A percentile compares a stretch with the other conserved stretches of the same genome.
Evolutionary conservation across 148 eudicot species (phyloP).

Genomic region (Suaeda aralocaspica): DNA sequence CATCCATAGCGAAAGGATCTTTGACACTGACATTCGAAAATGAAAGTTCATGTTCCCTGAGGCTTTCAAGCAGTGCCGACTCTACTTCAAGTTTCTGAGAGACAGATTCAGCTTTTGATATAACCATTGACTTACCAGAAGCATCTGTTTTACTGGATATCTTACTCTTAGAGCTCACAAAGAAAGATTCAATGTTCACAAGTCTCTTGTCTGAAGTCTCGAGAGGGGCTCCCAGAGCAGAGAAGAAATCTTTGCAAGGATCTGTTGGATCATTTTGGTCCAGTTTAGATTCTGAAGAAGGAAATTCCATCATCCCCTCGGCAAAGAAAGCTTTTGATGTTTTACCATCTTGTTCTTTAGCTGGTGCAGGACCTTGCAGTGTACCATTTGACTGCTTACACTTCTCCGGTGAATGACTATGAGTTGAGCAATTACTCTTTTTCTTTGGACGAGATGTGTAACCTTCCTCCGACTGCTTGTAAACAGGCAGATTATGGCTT

Average conservation of each 20-base stretch:
- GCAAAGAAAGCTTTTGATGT: slow-evolving; percentile 18
- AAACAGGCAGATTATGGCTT: slow-evolving; percentile 9
- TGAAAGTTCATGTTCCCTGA: slow-evolving; percentile 20
- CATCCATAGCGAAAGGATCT: slow-evolving; percentile 29
- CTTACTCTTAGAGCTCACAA: slow-evolving; percentile 8
- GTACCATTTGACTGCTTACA: slow-evolving; percentile 22
- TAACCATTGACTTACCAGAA: slow-evolving; percentile 1
- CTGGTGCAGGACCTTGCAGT: slow-evolving; percentile 6
- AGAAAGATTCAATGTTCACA: slow-evolving; percentile 6
- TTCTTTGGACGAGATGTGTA: slow-evolving; percentile 19
- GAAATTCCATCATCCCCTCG: slow-evolving; percentile 12
- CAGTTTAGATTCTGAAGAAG: slow-evolving; percentile 16
- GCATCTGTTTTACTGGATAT: slow-evolving; percentile 9
- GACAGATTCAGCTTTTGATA: slow-evolving; percentile 22
- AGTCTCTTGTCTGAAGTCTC: slow-evolving; percentile 14
- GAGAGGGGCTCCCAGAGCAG: slow-evolving; percentile 19
- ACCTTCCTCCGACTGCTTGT: slow-evolving; percentile 20
- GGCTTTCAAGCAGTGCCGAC: slow-evolving; percentile 20
- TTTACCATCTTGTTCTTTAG: slow-evolving; percentile 9
- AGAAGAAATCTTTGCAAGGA: slow-evolving; percentile 10
- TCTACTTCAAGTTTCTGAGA: slow-evolving; percentile 20
- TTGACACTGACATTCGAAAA: slow-evolving; percentile 22
- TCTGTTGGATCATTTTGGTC: slow-evolving; percentile 16
- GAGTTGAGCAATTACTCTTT: slow-evolving; percentile 17
- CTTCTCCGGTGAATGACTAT: slow-evolving; percentile 16